phyloP scores from a whole-genome alignment of 805 yeast genomes.

The Candida suzukii region DNA sequence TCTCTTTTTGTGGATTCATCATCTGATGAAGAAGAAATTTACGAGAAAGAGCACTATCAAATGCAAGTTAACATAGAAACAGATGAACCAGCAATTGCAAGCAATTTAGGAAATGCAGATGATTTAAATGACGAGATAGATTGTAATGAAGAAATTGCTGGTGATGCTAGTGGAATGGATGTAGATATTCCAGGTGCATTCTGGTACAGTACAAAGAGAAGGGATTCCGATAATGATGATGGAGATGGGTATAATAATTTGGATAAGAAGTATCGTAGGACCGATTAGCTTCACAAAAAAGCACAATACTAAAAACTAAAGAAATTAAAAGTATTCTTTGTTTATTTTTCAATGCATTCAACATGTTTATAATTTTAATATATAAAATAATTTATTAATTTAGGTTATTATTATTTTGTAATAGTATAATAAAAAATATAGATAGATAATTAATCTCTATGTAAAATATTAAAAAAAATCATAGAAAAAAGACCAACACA shows the following conservation, averaged over 20 bases:
- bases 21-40: conserved; percentile 4
- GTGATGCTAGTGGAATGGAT: conserved; percentile 18
- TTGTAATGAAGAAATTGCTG: conserved; percentile 17
- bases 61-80: no score
- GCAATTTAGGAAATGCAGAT: conserved; percentile 17
- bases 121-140: conserved; percentile 18
- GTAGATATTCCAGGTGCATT: conserved; percentile 19
- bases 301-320: no score
- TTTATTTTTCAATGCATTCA: no score
- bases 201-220: conserved; percentile 11
- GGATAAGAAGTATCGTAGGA: neutral
- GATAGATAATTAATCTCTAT: no score
- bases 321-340: no score
- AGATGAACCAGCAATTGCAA: conserved; percentile 3
- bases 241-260: conserved; percentile 1
- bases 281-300: neutral
- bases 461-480: no score
- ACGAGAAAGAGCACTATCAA: neutral
- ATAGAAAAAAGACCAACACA: no score
- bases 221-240: conserved; percentile 12
- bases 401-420: no score
- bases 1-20: conserved; percentile 28
- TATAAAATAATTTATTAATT: no score
- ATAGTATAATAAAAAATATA: no score
- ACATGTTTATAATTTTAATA: no score